phyloP scores from a whole-genome alignment of 345 rosid species.

The Corchorus capsularis region DNA sequence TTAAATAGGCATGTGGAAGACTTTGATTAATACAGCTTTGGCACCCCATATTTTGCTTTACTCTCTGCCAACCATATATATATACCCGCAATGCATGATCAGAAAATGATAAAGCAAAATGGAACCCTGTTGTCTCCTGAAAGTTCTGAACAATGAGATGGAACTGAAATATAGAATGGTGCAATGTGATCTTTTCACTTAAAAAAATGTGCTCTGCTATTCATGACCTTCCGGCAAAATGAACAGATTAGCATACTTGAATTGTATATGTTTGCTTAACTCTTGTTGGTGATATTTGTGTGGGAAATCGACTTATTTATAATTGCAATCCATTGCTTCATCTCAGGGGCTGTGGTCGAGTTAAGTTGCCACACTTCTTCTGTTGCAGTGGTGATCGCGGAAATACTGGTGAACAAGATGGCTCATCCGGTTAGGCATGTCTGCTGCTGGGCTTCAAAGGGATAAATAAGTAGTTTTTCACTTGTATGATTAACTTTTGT shows the following conservation, averaged over 20 bases:
- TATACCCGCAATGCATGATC: background rate
- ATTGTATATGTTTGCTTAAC: background rate
- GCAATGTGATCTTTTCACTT: background rate
- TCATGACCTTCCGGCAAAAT: too few relatives aligned
- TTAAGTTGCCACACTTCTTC: conserved; percentile 88
- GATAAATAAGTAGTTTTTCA: background rate
- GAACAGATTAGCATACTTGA: background rate
- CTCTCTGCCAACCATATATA: too few relatives aligned
- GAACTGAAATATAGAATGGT: background rate
- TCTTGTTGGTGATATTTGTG: background rate
- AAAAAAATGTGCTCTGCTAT: too few relatives aligned
- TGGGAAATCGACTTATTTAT: background rate
- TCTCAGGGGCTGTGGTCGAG: conserved; percentile 83
- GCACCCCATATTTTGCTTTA: too few relatives aligned
- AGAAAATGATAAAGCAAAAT: background rate
- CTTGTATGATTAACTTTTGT: background rate
- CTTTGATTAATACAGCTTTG: too few relatives aligned
- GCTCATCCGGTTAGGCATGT: conserved; percentile 9
- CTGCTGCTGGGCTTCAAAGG: background rate
- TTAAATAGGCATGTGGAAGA: too few relatives aligned
- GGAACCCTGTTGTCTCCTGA: background rate
- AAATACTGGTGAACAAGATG: conserved; percentile 28
- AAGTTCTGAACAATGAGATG: background rate
- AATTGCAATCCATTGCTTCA: background rate
- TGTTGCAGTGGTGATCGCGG: conserved; percentile 90